phyloP scores from a whole-genome alignment of 768 basidiomycete species.

The Tubosaeta sp. region DNA sequence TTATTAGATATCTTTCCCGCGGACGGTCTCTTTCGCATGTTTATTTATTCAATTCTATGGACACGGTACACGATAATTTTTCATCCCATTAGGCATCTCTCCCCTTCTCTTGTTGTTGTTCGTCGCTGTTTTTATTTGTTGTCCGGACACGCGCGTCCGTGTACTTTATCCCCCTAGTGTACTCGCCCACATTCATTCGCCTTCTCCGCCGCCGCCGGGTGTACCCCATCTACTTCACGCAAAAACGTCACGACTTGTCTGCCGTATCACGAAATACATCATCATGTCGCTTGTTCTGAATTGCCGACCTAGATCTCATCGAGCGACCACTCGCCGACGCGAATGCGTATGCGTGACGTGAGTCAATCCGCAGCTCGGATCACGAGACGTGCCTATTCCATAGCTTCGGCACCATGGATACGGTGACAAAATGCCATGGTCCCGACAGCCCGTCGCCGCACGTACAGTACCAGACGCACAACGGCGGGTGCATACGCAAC shows the following conservation, averaged over 20 bases:
- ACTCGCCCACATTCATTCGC: background rate
- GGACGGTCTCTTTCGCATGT: constrained; percentile 4
- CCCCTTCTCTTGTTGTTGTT: background rate
- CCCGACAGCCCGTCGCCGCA: too few species aligned
- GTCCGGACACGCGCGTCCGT: background rate
- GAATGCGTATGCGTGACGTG: too few species aligned
- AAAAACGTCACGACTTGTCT: too few species aligned
- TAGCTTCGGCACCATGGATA: too few species aligned
- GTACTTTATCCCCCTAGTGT: background rate
- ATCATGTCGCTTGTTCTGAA: too few species aligned
- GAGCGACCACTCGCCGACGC: too few species aligned
- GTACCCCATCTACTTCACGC: background rate
- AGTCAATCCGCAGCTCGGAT: too few species aligned
- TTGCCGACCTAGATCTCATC: background rate
- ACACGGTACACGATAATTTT: constrained; percentile 12
- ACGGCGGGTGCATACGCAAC: background rate
- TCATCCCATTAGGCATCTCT: background rate
- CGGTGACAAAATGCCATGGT: too few species aligned
- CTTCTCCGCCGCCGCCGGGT: background rate
- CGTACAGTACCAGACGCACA: too few species aligned
- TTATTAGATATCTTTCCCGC: constrained; percentile 1
- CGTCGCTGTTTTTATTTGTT: background rate
- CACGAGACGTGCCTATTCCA: too few species aligned
- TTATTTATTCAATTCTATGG: constrained; percentile 5
- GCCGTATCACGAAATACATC: background rate